Base-by-base conservation (phyloP, 2,329 filamentous ascomycete species). In the Canariomyces notabilis region DNA sequence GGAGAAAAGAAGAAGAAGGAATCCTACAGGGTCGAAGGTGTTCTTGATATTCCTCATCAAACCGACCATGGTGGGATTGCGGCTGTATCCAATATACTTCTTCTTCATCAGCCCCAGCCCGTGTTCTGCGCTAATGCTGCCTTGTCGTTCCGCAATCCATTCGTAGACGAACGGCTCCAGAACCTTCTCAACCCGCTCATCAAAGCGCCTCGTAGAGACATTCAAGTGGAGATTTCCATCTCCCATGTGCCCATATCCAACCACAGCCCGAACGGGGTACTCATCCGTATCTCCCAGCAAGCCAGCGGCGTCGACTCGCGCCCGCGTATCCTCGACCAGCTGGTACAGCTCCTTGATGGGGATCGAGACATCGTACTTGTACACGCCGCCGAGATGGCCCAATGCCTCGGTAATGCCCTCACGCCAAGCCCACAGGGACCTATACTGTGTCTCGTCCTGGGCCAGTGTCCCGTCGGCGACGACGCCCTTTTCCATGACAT, bases 341-440 rank as follows among this genome's bases (percentile, higher is more conserved):
- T 79, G 74, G 70, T 98, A 98, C 60, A 98, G 80, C 56, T 95
- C 84, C 11, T 79, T 69, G 21, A 98, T 76, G 1, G 93, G 93
- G 55, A 98, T 95, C 6, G 93, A 97, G 23, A 98, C 76, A 62
- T 98, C 93, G 66, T 98, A 98, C 71, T 98, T 98, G 78, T 98
- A 98, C 7, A 93, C 90, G 36, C 90, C 93, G 48, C 93, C 94
- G 69, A 86, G 89, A 65, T 96, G 89, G 52, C 87, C 87, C 20
- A 94, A 74, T 37, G 84, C 83, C 70, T 98, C 93, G 0, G 90
- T 84, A 57, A 98, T 88, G 57, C 89, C 89, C 72, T 98, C 93
- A 53, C 93, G 82, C 82, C 90, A 97, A 49, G 80, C 76, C 93
- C 93, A 98, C 42, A 98, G 76, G 3, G 84, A 76, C 61, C 80